Evolutionary conservation across 2,329 filamentous ascomycete genomes (phyloP), one percentile per base, ranked within the genome.

Genomic region (Beauveria pseudobassiana): DNA sequence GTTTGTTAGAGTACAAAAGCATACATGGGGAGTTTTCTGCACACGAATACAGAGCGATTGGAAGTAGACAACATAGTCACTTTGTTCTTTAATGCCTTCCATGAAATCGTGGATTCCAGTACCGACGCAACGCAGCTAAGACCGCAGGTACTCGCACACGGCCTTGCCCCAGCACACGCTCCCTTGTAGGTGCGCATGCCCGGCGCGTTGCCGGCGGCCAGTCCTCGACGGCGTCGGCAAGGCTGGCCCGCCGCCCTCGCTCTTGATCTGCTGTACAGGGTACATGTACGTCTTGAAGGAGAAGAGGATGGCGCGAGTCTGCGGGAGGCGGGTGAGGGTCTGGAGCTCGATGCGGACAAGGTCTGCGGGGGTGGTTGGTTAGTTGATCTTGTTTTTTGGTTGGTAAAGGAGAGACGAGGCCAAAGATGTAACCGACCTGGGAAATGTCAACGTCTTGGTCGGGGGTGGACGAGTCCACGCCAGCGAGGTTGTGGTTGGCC

Each of bases 271-370:
- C 9, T 69, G 63, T 0, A 84, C 63, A 0, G 78, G 76, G 55
- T 82, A 83, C 18, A 82, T 62, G 62, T 82, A 82, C 0, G 81
- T 83, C 71, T 84, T 83, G 73, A 84, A 82, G 10, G 80, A 80
- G 68, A 84, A 84, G 14, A 84, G 67, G 2, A 84, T 69, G 0
- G 78, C 77, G 3, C 69, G 67, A 0, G 77, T 80, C 61, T 73
- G 66, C 0, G 81, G 81, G 8, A 84, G 72, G 1, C 81, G 74
- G 1, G 75, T 80, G 34, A 84, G 65, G 0, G 80, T 81, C 66
- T 85, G 82, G 16, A 82, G 71, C 68, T 85, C 81, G 34, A 79
- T 76, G 28, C 80, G 74, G 5, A 80, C 64, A 53, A 71, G 7
- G 74, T 69, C 74, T 10, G 22, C 18, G 28, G 6, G 28, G 26